Percentiles rank a stretch among this genome's conserved stretches.
These are phyloP conservation scores for Plasmodium chabaudi DNA, from an alignment of 169 alveolate species.

Conservation along the genomic window DNA sequence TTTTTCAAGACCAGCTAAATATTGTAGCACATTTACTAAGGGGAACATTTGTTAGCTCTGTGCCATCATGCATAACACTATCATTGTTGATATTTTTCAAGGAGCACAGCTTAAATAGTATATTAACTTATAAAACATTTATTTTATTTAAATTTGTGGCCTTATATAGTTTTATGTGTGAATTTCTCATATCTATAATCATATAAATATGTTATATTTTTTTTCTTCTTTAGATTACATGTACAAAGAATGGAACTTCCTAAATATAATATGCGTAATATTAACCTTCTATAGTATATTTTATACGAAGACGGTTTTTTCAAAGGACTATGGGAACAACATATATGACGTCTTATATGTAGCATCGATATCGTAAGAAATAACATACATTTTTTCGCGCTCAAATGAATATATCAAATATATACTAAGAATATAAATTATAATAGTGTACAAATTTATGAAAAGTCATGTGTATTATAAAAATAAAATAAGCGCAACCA, in stretches of 20 bases:
- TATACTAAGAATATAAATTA: background rate
- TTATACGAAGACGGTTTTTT: slow-evolving; percentile 63
- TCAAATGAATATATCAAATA: slow-evolving; percentile 3
- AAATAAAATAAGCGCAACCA: background rate
- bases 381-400: background rate
- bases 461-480: slow-evolving; percentile 3
- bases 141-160: slow-evolving; percentile 10
- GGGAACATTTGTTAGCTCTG: slow-evolving; percentile 76
- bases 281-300: slow-evolving; percentile 67
- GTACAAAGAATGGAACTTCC: slow-evolving; percentile 68
- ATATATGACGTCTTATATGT: slow-evolving; percentile 64
- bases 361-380: slow-evolving; percentile 71
- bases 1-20: slow-evolving; percentile 65
- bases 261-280: slow-evolving; percentile 61
- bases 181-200: slow-evolving; percentile 3
- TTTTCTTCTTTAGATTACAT: slow-evolving; percentile 35
- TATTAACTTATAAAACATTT: slow-evolving; percentile 7
- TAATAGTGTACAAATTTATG: background rate
- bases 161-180: slow-evolving; percentile 5
- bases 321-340: slow-evolving; percentile 73
- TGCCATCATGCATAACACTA: slow-evolving; percentile 69
- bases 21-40: slow-evolving; percentile 71
- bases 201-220: background rate
- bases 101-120: slow-evolving; percentile 68
- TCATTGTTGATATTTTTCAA: slow-evolving; percentile 66